Evolutionary conservation across 2,329 filamentous ascomycete species (phyloP).

Genomic region (Talaromyces sp.): DNA sequence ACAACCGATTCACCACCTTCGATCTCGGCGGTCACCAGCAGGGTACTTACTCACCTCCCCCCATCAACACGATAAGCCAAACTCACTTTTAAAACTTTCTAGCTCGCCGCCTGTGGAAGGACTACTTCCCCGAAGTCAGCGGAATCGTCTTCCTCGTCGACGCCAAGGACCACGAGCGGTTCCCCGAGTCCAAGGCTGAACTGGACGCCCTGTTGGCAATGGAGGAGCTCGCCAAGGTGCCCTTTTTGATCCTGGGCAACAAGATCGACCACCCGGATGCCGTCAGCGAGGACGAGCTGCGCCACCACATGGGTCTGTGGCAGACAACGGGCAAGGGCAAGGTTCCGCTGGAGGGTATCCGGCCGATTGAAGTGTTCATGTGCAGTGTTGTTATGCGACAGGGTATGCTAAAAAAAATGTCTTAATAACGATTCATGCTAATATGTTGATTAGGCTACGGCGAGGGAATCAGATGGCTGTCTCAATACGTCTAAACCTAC

Average conservation of each 20-base stretch:
- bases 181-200: constrained; percentile 91
- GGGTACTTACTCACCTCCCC: constrained; percentile 48
- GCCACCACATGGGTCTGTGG: constrained; percentile 86
- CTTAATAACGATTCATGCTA: not conserved
- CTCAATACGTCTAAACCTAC: constrained; percentile 70
- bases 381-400: constrained; percentile 98
- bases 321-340: constrained; percentile 88
- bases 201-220: constrained; percentile 91
- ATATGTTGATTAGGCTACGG: constrained; percentile 59
- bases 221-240: constrained; percentile 94
- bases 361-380: constrained; percentile 97
- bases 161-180: constrained; percentile 93
- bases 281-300: constrained; percentile 89
- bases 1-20: constrained; percentile 91
- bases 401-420: constrained; percentile 59
- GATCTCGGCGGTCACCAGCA: constrained; percentile 92
- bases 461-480: constrained; percentile 85
- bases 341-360: constrained; percentile 83
- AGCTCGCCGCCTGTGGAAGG: constrained; percentile 92
- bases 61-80: not conserved
- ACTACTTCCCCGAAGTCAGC: constrained; percentile 94
- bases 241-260: constrained; percentile 94
- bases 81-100: not conserved
- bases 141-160: constrained; percentile 98
- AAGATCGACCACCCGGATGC: constrained; percentile 99